Base-by-base conservation (phyloP, 805 yeast genomes). In the Kodamaea sagamina region DNA sequence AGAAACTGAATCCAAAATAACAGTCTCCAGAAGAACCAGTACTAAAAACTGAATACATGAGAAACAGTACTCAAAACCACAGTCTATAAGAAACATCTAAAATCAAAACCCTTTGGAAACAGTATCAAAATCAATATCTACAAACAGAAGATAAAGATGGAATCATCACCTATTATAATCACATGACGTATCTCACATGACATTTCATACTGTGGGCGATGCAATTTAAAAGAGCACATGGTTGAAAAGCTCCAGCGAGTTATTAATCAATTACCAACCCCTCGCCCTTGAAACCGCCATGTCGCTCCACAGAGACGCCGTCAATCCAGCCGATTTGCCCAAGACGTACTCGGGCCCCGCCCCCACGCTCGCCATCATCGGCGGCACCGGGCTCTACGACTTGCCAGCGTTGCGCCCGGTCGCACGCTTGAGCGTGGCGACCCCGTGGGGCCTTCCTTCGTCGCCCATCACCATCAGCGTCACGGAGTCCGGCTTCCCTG, bases 381-480 rank as follows among this genome's bases (percentile, higher is more conserved):
- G 99, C 31, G 99, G 99, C 31, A 93, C 99, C 4, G 99, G 99
- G n/a, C 77, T 93, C 22, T 93, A 93, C 72, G 86, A 87, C 46
- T 73, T 93, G 44, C 87, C 84, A 31, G 81, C 87, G 44, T 73
- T 93, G 43, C 77, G 82, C 37, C 95, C 96, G 3, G 95, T 92
- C 36, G 96, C 97, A 11, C 73, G 84, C 53, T 68, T 93, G 32
- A 80, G 88, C 11, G 67, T 89, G 46, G 77, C 85, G 13, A 93
- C 99, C 3, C 99, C 99, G 16, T 93, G 98, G 98, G 99, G 99
- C 8, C 78, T 76, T 52, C 97, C 99, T 16, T 89, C 97, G 4
- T 84, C 95, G 10, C 90, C 97, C 29, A 86, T 93, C 59, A 90
- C 97, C 38, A 82, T 93, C 48, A 84, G 95, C n/a, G 81, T 76